Base-by-base conservation (phyloP, 208 protist genomes). In the Trypanosoma theileri region DNA sequence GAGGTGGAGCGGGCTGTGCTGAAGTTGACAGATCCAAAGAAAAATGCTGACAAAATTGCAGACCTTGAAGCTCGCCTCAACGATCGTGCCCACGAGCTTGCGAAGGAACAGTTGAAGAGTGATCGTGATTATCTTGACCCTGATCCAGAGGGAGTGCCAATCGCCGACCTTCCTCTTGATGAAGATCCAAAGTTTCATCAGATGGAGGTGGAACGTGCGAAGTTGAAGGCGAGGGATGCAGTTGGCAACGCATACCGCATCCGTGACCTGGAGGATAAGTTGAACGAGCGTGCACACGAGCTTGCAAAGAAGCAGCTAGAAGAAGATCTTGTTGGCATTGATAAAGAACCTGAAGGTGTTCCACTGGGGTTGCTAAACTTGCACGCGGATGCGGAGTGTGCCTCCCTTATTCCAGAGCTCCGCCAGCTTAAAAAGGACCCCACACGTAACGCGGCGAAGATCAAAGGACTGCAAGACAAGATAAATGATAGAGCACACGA, bases 141-240 rank as follows among this genome's bases (percentile, higher is more conserved):
- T 12, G 66, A 72, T 17, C 87, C 84, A 19, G 73, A 84, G 21
- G 80, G 85, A 31, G 85, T 91, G 17, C 64, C 81, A 7, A 9
- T 89, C 17, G 56, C 40, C 41, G 81, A 82, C 22, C 69, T 93
- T 41, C 79, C 75, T 48, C 84, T 93, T 40, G 75, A 84, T 58
- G 74, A 66, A 10, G 84, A 93, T 65, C 53, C 48, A 45, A 78
- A 80, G 73, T 90, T 93, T 44, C 85, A 91, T 64, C 64, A 77
- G 56, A 78, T 90, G 79, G 88, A 93, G 75, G 75, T 88, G 52
- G 84, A 93, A 68, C 73, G 84, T 4, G 82, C 84, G 17, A 82
- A 79, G 58, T 66, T 88, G 63, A 89, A 83, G 72, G 58, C 63
- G 21, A 79, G 75, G 73, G 85, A 87, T 57, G 69, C 82, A 22